phyloP scores from a whole-genome alignment of 192 early-diverging fungal species.

The Backusella mclennaniae region DNA sequence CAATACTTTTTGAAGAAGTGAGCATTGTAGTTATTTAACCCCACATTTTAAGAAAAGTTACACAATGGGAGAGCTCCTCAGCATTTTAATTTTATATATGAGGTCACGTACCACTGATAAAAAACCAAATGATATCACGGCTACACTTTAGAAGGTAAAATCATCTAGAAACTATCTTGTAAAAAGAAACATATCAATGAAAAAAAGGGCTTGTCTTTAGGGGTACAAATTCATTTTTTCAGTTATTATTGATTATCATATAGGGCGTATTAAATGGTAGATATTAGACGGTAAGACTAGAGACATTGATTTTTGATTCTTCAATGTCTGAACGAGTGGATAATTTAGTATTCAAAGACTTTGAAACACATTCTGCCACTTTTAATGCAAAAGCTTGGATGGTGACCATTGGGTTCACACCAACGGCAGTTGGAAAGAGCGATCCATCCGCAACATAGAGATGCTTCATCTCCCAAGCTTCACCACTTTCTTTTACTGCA shows the following conservation, averaged over 20 bases:
- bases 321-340: not conserved
- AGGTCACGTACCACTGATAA: not conserved
- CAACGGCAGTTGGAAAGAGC: constrained; percentile 64
- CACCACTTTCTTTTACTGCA: constrained; percentile 60
- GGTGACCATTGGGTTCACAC: constrained; percentile 67
- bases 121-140: not conserved
- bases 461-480: constrained; percentile 64
- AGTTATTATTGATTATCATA: not conserved
- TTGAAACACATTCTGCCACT: constrained; percentile 19
- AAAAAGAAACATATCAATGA: not conserved
- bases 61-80: not conserved
- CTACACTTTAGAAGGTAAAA: not conserved
- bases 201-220: not conserved
- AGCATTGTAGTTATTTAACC: not conserved
- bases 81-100: not conserved
- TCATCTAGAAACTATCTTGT: not conserved
- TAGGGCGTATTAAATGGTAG: not conserved
- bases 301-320: not conserved
- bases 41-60: not conserved
- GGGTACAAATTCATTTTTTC: not conserved
- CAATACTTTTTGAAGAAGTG: too few species aligned
- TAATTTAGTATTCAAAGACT: not conserved
- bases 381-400: constrained; percentile 29
- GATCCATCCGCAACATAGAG: constrained; percentile 70
- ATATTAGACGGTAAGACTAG: not conserved